Conservation (phyloP, 192 early-diverging fungal species). For the Pecoramyces ruminantium region DNA sequence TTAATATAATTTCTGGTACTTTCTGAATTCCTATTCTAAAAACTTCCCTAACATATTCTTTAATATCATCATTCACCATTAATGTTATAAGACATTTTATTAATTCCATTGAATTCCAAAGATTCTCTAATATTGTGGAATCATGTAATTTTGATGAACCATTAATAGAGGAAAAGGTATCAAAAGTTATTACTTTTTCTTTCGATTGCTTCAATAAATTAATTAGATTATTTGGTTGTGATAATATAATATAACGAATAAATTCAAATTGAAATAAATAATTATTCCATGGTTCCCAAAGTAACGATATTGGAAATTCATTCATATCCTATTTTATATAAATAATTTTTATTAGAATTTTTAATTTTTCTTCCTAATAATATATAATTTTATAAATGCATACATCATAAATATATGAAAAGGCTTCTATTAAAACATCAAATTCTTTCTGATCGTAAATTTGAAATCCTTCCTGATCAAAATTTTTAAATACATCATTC, state of each 20-base stretch:
- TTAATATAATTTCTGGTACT: conserved; percentile 53
- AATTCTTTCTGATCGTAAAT: neutral
- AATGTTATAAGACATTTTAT: neutral
- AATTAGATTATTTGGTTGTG: neutral
- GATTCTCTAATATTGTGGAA: neutral
- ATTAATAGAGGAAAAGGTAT: neutral
- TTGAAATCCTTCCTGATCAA: neutral
- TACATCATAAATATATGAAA: neutral
- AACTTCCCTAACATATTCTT: conserved; percentile 45
- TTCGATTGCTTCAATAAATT: neutral
- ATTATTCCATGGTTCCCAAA: neutral
- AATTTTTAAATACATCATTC: neutral
- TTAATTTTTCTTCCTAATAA: neutral
- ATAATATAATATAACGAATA: neutral
- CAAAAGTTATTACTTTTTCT: neutral
- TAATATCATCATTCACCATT: neutral
- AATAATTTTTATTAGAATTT: neutral
- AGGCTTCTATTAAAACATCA: neutral
- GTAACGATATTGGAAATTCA: neutral
- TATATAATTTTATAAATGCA: neutral
- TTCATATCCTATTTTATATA: neutral
- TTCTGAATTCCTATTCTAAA: conserved; percentile 40
- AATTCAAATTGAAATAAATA: neutral
- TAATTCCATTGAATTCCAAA: neutral
- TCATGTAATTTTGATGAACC: neutral